Conservation (phyloP, 2,329 filamentous ascomycete species). For the Grosmannia serpens region DNA sequence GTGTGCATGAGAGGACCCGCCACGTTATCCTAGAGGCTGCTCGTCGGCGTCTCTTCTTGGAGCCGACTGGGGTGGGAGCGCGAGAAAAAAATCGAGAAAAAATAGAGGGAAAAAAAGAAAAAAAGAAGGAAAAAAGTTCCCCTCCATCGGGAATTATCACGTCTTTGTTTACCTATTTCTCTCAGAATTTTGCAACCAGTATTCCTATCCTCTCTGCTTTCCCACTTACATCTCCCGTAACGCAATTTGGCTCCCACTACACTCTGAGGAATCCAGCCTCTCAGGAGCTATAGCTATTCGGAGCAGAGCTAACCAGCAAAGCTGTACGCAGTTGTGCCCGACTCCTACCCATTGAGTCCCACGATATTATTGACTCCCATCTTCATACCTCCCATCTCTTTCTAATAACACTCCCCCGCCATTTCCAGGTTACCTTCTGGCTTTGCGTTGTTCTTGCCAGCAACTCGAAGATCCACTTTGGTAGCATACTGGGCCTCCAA, state of each 20-base stretch:
- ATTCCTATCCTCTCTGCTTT: not conserved
- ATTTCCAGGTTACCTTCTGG: not conserved
- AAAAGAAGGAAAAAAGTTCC: not conserved
- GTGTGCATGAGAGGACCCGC: conserved; percentile 9
- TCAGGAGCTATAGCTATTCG: not conserved
- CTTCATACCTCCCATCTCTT: not conserved
- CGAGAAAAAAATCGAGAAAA: not conserved
- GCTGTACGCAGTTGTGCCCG: not conserved
- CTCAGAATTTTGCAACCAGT: not conserved
- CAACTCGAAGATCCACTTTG: not conserved
- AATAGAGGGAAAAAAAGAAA: not conserved
- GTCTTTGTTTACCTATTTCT: not conserved
- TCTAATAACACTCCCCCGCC: not conserved
- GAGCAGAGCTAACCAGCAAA: not conserved
- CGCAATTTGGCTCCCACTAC: not conserved
- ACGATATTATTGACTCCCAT: not conserved
- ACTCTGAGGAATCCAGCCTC: not conserved
- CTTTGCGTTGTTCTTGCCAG: not conserved
- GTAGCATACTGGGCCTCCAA: not conserved
- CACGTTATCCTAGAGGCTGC: not conserved
- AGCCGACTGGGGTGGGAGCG: conserved; percentile 1
- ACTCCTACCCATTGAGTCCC: not conserved
- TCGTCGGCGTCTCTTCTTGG: not conserved
- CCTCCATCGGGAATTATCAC: not conserved
- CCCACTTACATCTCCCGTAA: not conserved